A percentile compares a stretch with the other conserved stretches of the same genome.
Evolutionary conservation across 352 stramenopile species (phyloP).

Genomic region (Globisporangium orthogonon): DNA sequence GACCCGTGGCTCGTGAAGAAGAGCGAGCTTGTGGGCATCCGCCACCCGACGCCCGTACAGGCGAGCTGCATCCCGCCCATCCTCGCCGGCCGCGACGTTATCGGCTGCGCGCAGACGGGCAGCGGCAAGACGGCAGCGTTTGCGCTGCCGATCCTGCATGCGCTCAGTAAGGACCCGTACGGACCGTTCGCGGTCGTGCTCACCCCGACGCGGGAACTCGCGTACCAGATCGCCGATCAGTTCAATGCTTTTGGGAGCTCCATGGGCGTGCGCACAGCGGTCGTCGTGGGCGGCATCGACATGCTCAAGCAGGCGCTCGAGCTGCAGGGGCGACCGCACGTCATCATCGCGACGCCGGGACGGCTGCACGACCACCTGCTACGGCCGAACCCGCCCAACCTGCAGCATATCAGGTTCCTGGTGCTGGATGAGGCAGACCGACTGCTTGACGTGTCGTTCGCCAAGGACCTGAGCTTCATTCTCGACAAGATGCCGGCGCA

Average conservation of each 20-base stretch:
- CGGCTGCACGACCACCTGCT: slow-evolving; percentile 91
- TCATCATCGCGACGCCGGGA: slow-evolving; percentile 97
- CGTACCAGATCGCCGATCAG: slow-evolving; percentile 98
- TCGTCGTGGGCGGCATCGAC: slow-evolving; percentile 96
- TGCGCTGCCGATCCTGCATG: slow-evolving; percentile 95
- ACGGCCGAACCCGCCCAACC: slow-evolving; percentile 85
- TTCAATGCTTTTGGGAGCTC: slow-evolving; percentile 94
- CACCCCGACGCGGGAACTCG: slow-evolving; percentile 96
- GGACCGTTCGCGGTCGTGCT: slow-evolving; percentile 95
- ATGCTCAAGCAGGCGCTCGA: slow-evolving; percentile 90
- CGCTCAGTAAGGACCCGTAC: slow-evolving; percentile 90
- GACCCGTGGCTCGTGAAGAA: slow-evolving; percentile 86
- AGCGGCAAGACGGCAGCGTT: slow-evolving; percentile 98
- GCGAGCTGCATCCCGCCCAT: slow-evolving; percentile 89
- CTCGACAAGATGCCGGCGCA: slow-evolving; percentile 66
- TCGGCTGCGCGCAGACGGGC: slow-evolving; percentile 92
- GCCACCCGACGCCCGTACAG: slow-evolving; percentile 87
- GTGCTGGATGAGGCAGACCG: slow-evolving; percentile 98
- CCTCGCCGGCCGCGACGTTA: slow-evolving; percentile 86
- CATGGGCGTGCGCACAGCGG: slow-evolving; percentile 80
- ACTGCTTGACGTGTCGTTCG: slow-evolving; percentile 84
- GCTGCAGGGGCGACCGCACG: slow-evolving; percentile 90
- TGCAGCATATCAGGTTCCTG: slow-evolving; percentile 90
- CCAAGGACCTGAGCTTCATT: slow-evolving; percentile 86
- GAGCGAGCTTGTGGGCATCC: slow-evolving; percentile 79